A percentile compares a stretch with the other conserved stretches of the same genome.
These are phyloP conservation scores for Imleria badia DNA, from an alignment of 768 basidiomycete species.

Conservation along the genomic window DNA sequence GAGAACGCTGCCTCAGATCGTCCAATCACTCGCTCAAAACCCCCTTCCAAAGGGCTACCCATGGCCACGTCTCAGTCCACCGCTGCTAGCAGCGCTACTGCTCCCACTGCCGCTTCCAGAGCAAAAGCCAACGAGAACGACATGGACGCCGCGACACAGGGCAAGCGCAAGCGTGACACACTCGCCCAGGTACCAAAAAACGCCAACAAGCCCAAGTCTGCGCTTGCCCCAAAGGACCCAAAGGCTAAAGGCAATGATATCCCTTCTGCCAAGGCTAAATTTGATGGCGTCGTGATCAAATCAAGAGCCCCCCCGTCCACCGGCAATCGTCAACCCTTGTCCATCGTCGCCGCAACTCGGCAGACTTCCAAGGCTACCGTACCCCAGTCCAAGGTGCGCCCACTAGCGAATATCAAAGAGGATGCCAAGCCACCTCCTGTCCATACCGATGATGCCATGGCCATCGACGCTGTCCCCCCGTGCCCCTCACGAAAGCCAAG, in stretches of 20 bases:
- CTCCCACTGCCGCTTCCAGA: conserved; percentile 37
- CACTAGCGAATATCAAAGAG: conserved; percentile 32
- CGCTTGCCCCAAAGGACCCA: conserved; percentile 32
- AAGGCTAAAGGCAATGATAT: conserved; percentile 59
- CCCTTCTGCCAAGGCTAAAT: conserved; percentile 45
- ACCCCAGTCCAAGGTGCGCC: conserved; percentile 20
- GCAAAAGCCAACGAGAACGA: conserved; percentile 41
- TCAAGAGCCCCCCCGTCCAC: conserved; percentile 35
- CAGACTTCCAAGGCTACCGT: conserved; percentile 34
- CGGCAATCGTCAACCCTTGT: conserved; percentile 51
- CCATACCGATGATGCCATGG: conserved; percentile 52
- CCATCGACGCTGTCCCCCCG: conserved; percentile 47
- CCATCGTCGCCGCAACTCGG: conserved; percentile 47
- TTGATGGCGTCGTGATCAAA: conserved; percentile 66
- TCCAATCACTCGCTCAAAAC: conserved; percentile 61
- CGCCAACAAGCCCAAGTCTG: conserved; percentile 37
- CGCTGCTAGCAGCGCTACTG: conserved; percentile 43
- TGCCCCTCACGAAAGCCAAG: neutral
- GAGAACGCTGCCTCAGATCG: conserved; percentile 75
- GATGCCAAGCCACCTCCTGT: conserved; percentile 16
- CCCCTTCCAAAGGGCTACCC: conserved; percentile 38
- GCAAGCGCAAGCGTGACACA: conserved; percentile 75
- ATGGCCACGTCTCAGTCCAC: conserved; percentile 36
- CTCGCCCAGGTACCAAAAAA: conserved; percentile 70
- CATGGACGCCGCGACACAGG: conserved; percentile 46